Evolutionary conservation across 345 rosid species (phyloP).

Genomic region (Litchi chinensis): DNA sequence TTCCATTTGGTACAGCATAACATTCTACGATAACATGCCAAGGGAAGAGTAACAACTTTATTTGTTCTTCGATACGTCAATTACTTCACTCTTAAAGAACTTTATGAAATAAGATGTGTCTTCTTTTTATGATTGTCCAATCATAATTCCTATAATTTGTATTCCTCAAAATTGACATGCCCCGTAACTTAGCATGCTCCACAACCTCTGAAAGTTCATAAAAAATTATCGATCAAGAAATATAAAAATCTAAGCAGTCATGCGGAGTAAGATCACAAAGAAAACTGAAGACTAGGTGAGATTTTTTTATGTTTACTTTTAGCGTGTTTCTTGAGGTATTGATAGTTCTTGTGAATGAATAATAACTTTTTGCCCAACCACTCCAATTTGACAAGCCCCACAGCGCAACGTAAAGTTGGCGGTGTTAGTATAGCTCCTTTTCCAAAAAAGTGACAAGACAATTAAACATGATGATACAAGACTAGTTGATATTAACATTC

Average conservation of each 20-base stretch:
- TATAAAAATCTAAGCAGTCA: too few species aligned
- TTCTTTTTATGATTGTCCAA: too few species aligned
- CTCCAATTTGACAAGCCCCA: slow-evolving; percentile 90
- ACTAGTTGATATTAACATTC: background rate
- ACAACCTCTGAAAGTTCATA: slow-evolving; percentile 58
- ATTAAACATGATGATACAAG: background rate
- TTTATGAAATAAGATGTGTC: too few species aligned
- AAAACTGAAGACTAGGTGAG: background rate
- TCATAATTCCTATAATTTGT: too few species aligned
- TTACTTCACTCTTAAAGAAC: too few species aligned
- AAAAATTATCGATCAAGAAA: background rate
- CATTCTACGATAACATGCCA: too few species aligned
- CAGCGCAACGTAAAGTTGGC: slow-evolving; percentile 87
- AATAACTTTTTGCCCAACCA: slow-evolving; percentile 74
- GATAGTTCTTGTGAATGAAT: too few species aligned
- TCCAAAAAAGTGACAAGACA: slow-evolving; percentile 42
- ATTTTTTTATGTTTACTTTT: background rate
- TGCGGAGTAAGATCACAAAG: background rate
- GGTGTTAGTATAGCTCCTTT: slow-evolving; percentile 75
- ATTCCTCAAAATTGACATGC: slow-evolving; percentile 84
- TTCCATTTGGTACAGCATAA: too few species aligned
- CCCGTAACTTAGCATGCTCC: slow-evolving; percentile 94
- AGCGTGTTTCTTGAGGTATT: background rate
- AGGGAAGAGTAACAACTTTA: too few species aligned
- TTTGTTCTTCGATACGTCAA: too few species aligned